Conservation (phyloP, 306 rosid species). For the Styphnolobium japonicum region DNA sequence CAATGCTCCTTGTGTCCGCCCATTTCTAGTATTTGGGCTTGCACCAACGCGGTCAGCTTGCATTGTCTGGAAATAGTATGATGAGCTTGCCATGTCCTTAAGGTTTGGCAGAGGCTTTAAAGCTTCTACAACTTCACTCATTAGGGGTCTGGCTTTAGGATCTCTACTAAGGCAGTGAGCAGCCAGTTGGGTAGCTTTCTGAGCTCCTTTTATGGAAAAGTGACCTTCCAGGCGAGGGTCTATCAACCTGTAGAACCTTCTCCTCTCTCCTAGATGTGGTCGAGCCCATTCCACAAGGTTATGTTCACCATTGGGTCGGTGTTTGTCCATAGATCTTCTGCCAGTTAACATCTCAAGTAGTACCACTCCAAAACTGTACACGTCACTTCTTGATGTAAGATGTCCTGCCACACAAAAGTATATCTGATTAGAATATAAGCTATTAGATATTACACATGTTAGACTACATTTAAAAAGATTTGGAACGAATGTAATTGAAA, state of each 20-base stretch:
- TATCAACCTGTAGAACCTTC: slow-evolving; percentile 78
- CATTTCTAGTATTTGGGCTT: slow-evolving; percentile 71
- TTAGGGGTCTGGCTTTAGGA: slow-evolving; percentile 84
- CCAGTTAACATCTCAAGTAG: slow-evolving; percentile 92
- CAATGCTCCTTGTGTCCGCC: slow-evolving; percentile 57
- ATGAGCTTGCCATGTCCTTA: slow-evolving; percentile 97
- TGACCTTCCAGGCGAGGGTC: slow-evolving; percentile 98
- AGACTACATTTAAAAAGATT: background rate
- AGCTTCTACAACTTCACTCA: slow-evolving; percentile 94
- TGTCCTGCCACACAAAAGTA: slow-evolving; percentile 58
- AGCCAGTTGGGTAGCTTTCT: slow-evolving; percentile 82
- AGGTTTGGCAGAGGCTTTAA: slow-evolving; percentile 87
- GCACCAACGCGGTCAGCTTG: slow-evolving; percentile 65
- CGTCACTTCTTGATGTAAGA: slow-evolving; percentile 95
- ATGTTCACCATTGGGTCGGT: slow-evolving; percentile 91
- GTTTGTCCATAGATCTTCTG: slow-evolving; percentile 97
- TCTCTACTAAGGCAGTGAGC: slow-evolving; percentile 90
- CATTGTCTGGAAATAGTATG: slow-evolving; percentile 85
- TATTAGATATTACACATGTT: background rate
- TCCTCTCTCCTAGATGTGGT: slow-evolving; percentile 89
- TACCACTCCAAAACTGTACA: slow-evolving; percentile 95
- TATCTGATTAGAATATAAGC: slow-evolving; percentile 6
- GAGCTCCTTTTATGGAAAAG: slow-evolving; percentile 92
- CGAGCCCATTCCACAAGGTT: slow-evolving; percentile 99
- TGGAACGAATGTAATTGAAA: background rate